Percentiles rank a stretch among this genome's conserved stretches.
phyloP scores from a whole-genome alignment of 2,329 filamentous ascomycete genomes.

The Sporothrix pseudoabietina region DNA sequence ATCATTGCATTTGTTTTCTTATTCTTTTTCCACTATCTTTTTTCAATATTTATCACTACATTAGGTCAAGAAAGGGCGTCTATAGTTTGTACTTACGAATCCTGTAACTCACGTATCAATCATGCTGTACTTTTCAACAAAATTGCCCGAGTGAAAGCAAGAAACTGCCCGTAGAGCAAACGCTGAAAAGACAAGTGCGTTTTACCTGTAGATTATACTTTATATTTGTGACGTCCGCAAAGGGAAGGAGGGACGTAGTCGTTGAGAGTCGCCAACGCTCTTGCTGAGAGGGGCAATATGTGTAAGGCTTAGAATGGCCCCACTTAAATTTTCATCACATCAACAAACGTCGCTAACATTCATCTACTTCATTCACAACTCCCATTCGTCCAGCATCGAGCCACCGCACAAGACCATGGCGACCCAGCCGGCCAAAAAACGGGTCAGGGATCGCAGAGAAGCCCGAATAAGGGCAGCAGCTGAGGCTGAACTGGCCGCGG shows the following conservation, averaged over 20 bases:
- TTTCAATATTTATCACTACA: not conserved
- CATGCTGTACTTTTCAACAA: not conserved
- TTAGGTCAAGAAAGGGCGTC: constrained; percentile 24
- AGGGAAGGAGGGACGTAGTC: not conserved
- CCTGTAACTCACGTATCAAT: not conserved
- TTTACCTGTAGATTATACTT: not conserved
- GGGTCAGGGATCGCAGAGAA: not conserved
- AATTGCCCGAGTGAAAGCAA: not conserved
- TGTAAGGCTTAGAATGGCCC: not conserved
- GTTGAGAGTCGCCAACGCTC: not conserved
- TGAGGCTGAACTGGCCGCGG: not conserved
- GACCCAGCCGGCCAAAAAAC: not conserved
- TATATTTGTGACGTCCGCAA: not conserved
- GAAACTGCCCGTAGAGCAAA: not conserved
- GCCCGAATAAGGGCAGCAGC: not conserved
- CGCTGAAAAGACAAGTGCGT: not conserved
- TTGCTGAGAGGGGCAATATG: not conserved
- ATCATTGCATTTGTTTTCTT: not conserved
- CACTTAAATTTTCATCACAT: constrained; percentile 28
- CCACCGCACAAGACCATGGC: not conserved
- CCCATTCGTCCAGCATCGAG: not conserved
- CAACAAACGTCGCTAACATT: not conserved
- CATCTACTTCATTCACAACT: not conserved
- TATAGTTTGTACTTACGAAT: constrained; percentile 16
- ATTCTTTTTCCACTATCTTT: not conserved